Evolutionary conservation across 2,329 filamentous ascomycete species (phyloP).

Genomic region (Leptographium flavum): DNA sequence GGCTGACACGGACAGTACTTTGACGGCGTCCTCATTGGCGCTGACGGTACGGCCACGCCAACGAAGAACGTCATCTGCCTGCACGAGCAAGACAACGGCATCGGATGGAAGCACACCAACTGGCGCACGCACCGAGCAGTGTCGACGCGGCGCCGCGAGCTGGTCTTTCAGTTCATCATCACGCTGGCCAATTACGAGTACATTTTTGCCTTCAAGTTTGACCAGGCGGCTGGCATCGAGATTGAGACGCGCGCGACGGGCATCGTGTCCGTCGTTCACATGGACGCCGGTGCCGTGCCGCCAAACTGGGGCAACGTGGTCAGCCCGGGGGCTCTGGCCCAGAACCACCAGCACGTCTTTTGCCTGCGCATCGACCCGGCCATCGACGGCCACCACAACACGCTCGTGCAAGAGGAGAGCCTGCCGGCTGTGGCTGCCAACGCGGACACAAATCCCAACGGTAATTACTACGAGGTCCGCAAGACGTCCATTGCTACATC

Average conservation of each 20-base stretch:
- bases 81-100: conserved; percentile 57
- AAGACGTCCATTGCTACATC: conserved; percentile 16
- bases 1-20: conserved; percentile 28
- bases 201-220: conserved; percentile 36
- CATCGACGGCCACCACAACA: conserved; percentile 44
- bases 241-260: conserved; percentile 52
- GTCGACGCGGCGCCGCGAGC: background rate
- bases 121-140: background rate
- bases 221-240: conserved; percentile 45
- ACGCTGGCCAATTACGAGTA: conserved; percentile 61
- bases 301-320: conserved; percentile 46
- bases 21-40: conserved; percentile 34
- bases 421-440: conserved; percentile 24
- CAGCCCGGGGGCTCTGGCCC: conserved; percentile 45
- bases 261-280: conserved; percentile 45
- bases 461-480: conserved; percentile 30
- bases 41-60: conserved; percentile 34
- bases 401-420: conserved; percentile 26
- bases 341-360: conserved; percentile 60
- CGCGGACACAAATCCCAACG: conserved; percentile 33
- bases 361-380: conserved; percentile 48
- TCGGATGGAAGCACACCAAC: conserved; percentile 52
- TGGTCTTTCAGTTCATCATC: conserved; percentile 46
- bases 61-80: conserved; percentile 46
- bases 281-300: conserved; percentile 20